Evolutionary conservation across 108 stramenopile genomes (phyloP), one percentile per base, ranked within the genome.

Genomic region (Nitzschia sp.): DNA sequence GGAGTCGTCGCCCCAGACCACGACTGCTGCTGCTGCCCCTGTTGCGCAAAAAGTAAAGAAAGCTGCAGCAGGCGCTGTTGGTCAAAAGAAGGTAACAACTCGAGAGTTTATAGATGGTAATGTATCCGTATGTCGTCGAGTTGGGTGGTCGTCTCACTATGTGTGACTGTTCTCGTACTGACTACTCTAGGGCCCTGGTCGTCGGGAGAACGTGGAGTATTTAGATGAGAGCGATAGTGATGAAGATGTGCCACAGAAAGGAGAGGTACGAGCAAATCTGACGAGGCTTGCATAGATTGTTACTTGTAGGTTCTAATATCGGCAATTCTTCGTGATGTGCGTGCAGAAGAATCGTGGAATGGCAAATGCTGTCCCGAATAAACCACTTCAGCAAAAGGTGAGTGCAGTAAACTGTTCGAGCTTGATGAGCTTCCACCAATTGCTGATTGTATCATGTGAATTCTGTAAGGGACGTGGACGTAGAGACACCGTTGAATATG

Each of bases 151-250:
- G n/a, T n/a, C n/a, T n/a, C n/a, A n/a, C n/a, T n/a, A n/a, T n/a
- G n/a, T 44, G 41, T 44, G 13, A 15, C 9, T 44, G 41, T 44
- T 9, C 13, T 13, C 41, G 41, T 9, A 44, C n/a, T n/a, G n/a
- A n/a, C n/a, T n/a, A n/a, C n/a, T n/a, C n/a, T n/a, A n/a, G 50
- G 23, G 50, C 4, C 50, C 50, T 8, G 50, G 50, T 19, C 50
- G 50, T 52, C 50, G 50, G n/a, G 50, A 52, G 50, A 52, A 23
- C n/a, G 50, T 52, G 23, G 50, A 52, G 23, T 52, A 52, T 52
- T 23, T 52, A 8, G 56, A 56, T 45, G 68, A 69, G 50, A 30
- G 55, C 27, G 38, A 58, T 2, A 66, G 54, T 23, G 67, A 57
- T 1, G 67, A 68, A 11, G 67, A 45, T 30, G 67, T 38, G n/a